These are phyloP conservation scores for Pseudoneurospora amorphoporcata DNA, from an alignment of 495 filamentous ascomycete species.

Conservation along the genomic window DNA sequence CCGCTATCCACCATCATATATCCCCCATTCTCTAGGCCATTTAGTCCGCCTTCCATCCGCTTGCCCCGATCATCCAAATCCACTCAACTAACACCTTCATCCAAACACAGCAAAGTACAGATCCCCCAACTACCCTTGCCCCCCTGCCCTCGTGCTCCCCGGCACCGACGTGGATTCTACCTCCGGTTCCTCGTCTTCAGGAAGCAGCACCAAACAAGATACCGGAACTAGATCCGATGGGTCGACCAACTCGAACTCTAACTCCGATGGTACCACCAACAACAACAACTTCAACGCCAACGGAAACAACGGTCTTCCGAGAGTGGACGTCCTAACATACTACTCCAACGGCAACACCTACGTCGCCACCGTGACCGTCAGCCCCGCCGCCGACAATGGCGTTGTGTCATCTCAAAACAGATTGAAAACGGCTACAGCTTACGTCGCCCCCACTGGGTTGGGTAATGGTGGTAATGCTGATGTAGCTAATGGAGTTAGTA, in stretches of 20 bases:
- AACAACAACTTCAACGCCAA: not conserved
- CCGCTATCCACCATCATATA: not conserved
- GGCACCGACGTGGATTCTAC: too few species aligned
- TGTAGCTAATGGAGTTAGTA: not conserved
- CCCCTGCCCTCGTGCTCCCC: too few species aligned
- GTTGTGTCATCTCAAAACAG: not conserved
- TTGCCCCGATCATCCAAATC: not conserved
- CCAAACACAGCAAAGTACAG: not conserved
- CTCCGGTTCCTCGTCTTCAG: not conserved
- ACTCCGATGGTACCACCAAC: not conserved
- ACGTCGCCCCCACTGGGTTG: not conserved
- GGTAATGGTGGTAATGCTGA: not conserved
- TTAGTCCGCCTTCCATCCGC: too few species aligned
- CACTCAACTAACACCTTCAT: not conserved
- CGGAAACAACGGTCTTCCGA: not conserved
- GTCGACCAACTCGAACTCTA: not conserved
- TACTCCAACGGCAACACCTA: not conserved
- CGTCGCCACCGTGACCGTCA: not conserved
- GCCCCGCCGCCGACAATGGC: not conserved
- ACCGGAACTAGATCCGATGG: not conserved
- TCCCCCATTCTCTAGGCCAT: not conserved
- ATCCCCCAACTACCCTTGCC: not conserved
- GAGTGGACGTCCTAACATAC: not conserved
- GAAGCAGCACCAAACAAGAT: not conserved
- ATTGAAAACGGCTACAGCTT: not conserved